phyloP scores from a whole-genome alignment of 2,329 filamentous ascomycete species.

The Aspergillus chevalieri region DNA sequence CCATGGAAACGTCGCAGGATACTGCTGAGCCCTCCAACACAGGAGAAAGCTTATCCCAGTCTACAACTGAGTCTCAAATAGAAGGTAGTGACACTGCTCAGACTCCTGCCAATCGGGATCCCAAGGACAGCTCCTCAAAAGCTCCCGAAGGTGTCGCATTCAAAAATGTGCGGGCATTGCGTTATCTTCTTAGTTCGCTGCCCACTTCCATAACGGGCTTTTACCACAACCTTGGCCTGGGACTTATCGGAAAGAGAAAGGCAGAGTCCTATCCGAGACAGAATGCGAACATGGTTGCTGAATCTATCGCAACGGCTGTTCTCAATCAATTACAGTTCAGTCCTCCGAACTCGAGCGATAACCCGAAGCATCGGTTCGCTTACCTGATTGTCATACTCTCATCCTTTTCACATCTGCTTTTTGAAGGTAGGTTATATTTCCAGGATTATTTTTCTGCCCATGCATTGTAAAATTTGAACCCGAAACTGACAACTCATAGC shows the following conservation, averaged over 20 bases:
- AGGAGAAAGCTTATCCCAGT: constrained; percentile 13
- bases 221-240: constrained; percentile 78
- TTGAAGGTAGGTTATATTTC: constrained; percentile 52
- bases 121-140: constrained; percentile 16
- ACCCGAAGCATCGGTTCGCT: constrained; percentile 59
- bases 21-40: constrained; percentile 16
- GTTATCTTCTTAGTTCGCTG: constrained; percentile 70
- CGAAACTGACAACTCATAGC: constrained; percentile 15
- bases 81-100: constrained; percentile 17
- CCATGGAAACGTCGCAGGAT: constrained; percentile 38
- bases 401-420: constrained; percentile 69
- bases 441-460: constrained; percentile 3
- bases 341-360: constrained; percentile 42
- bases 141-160: constrained; percentile 41
- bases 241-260: constrained; percentile 67
- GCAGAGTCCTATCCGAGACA: constrained; percentile 60
- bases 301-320: constrained; percentile 65
- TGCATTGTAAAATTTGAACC: neutral
- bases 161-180: constrained; percentile 72
- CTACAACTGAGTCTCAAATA: constrained; percentile 21
- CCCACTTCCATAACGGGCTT: constrained; percentile 76
- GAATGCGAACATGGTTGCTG: constrained; percentile 55
- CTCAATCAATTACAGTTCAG: constrained; percentile 58
- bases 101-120: constrained; percentile 8
- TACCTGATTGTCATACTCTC: constrained; percentile 79